A percentile compares a stretch with the other conserved stretches of the same genome.
These are phyloP conservation scores for Truncatella angustata DNA, from an alignment of 2,329 filamentous ascomycete genomes.

Conservation along the genomic window DNA sequence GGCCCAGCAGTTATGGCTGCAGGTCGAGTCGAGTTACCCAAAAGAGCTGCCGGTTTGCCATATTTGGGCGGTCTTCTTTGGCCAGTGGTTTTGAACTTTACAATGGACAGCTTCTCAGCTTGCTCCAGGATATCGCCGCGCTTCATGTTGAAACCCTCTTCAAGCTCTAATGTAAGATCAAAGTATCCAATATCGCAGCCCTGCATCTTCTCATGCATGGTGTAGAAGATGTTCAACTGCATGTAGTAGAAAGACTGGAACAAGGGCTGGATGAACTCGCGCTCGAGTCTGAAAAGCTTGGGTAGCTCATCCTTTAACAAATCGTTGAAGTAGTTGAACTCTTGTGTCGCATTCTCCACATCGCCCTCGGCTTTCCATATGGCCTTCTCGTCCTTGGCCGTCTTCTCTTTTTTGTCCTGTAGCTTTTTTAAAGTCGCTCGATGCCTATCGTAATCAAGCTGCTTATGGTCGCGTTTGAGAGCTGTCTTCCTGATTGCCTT, in stretches of 20 bases:
- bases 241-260: constrained; percentile 99
- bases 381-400: constrained; percentile 94
- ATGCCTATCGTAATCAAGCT: constrained; percentile 92
- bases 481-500: constrained; percentile 90
- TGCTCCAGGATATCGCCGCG: constrained; percentile 83
- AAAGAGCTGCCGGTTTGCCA: constrained; percentile 43
- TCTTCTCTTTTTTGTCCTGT: constrained; percentile 96
- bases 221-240: constrained; percentile 99
- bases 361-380: constrained; percentile 94
- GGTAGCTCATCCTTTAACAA: constrained; percentile 94
- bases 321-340: constrained; percentile 98
- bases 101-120: constrained; percentile 80
- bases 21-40: constrained; percentile 47
- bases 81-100: constrained; percentile 88
- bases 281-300: constrained; percentile 83
- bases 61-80: constrained; percentile 61
- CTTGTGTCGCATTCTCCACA: constrained; percentile 85
- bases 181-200: constrained; percentile 97
- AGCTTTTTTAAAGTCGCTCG: constrained; percentile 83
- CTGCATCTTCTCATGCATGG: constrained; percentile 97
- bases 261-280: constrained; percentile 91
- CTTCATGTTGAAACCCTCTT: constrained; percentile 87
- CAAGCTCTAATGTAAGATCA: constrained; percentile 84
- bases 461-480: constrained; percentile 92
- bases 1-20: constrained; percentile 29